Evolutionary conservation across 2,329 filamentous ascomycete species (phyloP), one percentile per base, ranked within the genome.

Genomic region (Daldinia sp.): DNA sequence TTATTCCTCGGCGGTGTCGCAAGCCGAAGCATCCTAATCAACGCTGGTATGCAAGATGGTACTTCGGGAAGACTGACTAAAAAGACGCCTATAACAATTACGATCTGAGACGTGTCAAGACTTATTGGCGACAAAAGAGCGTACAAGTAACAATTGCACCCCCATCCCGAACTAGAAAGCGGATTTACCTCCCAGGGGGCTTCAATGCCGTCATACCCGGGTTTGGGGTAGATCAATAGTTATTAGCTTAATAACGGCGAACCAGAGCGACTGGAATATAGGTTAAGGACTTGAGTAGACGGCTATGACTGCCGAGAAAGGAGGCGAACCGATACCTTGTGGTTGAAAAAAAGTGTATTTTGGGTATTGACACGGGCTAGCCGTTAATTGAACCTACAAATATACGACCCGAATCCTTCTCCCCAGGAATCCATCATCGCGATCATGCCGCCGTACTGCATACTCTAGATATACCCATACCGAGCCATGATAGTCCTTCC

Each of bases 11-110:
- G 84, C 0, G 82, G 81, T 7, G 79, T 78, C 5, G 82, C 82
- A 60, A 76, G 80, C 32, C 83, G 83, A 13, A 78, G 80, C 7
- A 64, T 87, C 23, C 79, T 87, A 78, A 80, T 87, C 27, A 88
- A 88, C 68, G 85, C 85, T 1, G 81, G 80, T 1, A 83, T 86
- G 69, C 84, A 85, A 78, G 76, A 83, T 66, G 81, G 83, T 9
- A 83, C 82, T 61, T 81, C 83, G 1, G 83, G 83, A 2, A 80
- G 77, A 63, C 72, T 84, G 37, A 79, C 78, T 25, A 82, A 78
- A 51, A 76, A 72, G 35, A 41, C 63, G 10, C 73, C 74, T 15
- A 61, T 76, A 29, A 73, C 72, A 6, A 61, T 76, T 10, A 68
- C 71, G 45, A 68, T 76, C n/a, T 72, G 19, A 61, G 41, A 30